Evolutionary conservation across 345 rosid species (phyloP), one percentile per base, ranked within the genome.

Genomic region (Passiflora organensis): DNA sequence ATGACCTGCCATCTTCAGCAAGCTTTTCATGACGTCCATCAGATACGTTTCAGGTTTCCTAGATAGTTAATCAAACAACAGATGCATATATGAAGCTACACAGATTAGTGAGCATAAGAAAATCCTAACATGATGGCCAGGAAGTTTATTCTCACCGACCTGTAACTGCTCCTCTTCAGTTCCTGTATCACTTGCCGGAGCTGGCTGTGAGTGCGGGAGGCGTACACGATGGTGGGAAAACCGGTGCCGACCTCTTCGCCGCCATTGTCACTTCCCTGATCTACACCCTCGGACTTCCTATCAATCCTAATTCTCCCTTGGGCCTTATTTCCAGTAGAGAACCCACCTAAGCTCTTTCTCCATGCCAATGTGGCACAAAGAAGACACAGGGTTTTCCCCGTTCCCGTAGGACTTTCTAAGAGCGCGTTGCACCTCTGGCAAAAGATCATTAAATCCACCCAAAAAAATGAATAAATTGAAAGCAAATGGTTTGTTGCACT

Each of bases 341-440:
- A 93, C 43, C 51, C 61, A 55, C 91, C 99, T 65, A 89, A 69
- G 69, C 83, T 89, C 76, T 80, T 89, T 77, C 99, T 81, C 99
- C 99, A 93, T n/a, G 89, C 91, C 81, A 93, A 71, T 53, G 97
- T 83, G 48, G 97, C 96, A 75, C 99, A 93, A 13, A 89, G 95
- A 68, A 93, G 94, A 72, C 95, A 89, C 43, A 86, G 62, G 10
- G 99, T 93, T 74, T 93, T 93, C 55, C 99, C 96, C 2, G 99
- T 93, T 60, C 97, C 99, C 42, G 99, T 89, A 10, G 97, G 99
- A 71, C 97, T 93, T 75, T 93, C 99, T 79, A 93, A 72, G 51
- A 93, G 91, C 10, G 95, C 97, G 74, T 86, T 89, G 55, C 89
- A 78, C 67, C 75, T 78, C 99, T 93, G 79, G 55, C 60, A 58